Percentiles rank a stretch among this genome's conserved stretches.
These are phyloP conservation scores for Emydomyces testavorans DNA, from an alignment of 2,329 filamentous ascomycete species.

Conservation along the genomic window DNA sequence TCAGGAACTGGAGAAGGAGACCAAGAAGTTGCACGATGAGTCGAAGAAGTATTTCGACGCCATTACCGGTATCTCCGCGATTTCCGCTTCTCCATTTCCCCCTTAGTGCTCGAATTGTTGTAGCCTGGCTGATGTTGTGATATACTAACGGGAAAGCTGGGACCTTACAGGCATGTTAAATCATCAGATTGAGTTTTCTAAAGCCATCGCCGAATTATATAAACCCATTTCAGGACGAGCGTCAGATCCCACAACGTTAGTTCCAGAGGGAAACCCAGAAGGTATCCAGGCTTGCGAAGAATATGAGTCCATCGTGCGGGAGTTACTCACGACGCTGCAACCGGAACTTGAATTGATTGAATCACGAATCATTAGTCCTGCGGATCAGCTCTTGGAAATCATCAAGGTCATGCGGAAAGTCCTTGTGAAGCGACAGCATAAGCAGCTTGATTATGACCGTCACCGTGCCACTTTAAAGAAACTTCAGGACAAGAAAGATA, in stretches of 20 bases:
- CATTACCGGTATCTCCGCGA: slow-evolving; percentile 58
- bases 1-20: slow-evolving; percentile 85
- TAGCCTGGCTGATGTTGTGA: not conserved
- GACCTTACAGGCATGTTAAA: slow-evolving; percentile 61
- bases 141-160: slow-evolving; percentile 4
- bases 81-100: not conserved
- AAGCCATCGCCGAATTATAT: slow-evolving; percentile 92
- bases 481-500: slow-evolving; percentile 94
- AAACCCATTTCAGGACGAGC: slow-evolving; percentile 93
- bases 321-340: slow-evolving; percentile 74
- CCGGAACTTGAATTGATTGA: slow-evolving; percentile 98
- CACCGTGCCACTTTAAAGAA: slow-evolving; percentile 78
- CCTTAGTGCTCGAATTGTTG: not conserved
- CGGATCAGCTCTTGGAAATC: slow-evolving; percentile 84
- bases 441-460: slow-evolving; percentile 91
- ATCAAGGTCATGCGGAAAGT: slow-evolving; percentile 92
- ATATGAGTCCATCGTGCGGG: slow-evolving; percentile 81
- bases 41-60: slow-evolving; percentile 95
- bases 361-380: slow-evolving; percentile 75
- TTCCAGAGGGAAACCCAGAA: slow-evolving; percentile 76
- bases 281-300: slow-evolving; percentile 93
- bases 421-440: slow-evolving; percentile 83
- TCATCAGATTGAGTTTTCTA: slow-evolving; percentile 96
- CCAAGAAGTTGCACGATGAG: slow-evolving; percentile 93
- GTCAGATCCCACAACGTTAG: slow-evolving; percentile 77